Evolutionary conservation across 2,329 filamentous ascomycete genomes (phyloP).

Genomic region (Curvularia verruculosa): DNA sequence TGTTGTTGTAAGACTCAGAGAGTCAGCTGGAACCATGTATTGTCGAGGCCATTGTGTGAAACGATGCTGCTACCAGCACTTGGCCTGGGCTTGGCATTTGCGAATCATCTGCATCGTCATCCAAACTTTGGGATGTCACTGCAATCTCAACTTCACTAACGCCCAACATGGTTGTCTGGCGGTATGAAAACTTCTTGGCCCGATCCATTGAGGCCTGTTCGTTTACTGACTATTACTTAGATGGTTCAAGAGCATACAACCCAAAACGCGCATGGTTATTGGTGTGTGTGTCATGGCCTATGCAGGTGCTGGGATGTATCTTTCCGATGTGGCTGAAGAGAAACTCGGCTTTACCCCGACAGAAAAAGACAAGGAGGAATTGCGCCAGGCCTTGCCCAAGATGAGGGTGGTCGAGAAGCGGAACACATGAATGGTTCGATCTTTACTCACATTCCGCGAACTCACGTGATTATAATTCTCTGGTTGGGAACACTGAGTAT

Average conservation of each 20-base stretch:
- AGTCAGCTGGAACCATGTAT: neutral
- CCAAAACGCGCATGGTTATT: conserved; percentile 72
- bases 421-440: neutral
- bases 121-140: conserved; percentile 1
- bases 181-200: conserved; percentile 38
- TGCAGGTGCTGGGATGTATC: conserved; percentile 73
- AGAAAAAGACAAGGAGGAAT: conserved; percentile 71
- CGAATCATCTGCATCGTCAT: conserved; percentile 8
- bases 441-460: neutral
- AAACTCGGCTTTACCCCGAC: conserved; percentile 74
- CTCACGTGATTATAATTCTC: neutral
- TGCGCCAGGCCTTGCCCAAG: conserved; percentile 67
- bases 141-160: conserved; percentile 3
- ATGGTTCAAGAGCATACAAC: conserved; percentile 71
- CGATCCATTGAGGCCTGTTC: neutral
- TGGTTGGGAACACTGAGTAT: neutral
- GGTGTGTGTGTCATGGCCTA: conserved; percentile 78
- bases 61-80: neutral
- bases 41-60: neutral
- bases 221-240: conserved; percentile 25
- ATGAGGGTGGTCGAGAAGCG: conserved; percentile 53
- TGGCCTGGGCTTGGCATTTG: conserved; percentile 10
- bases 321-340: conserved; percentile 75
- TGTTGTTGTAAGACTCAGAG: neutral
- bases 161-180: conserved; percentile 45